phyloP scores from a whole-genome alignment of 176 grass and related monocot species.

The Zea luxurians region DNA sequence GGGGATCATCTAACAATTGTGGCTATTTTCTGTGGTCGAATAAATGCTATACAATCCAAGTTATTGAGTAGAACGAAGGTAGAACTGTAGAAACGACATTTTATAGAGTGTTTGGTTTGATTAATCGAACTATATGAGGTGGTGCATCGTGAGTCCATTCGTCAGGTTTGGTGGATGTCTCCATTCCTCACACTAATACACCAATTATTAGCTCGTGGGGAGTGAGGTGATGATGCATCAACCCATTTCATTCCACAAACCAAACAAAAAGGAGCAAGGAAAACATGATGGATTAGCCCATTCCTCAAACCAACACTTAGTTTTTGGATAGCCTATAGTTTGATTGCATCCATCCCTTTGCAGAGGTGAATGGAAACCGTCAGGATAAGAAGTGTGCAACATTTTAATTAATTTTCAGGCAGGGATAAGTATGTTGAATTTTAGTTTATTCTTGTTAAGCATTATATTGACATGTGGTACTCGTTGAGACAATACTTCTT shows the following conservation, averaged over 20 bases:
- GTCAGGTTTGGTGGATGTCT: background rate
- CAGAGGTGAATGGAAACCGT: background rate
- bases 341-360: slow-evolving; percentile 1
- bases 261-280: background rate
- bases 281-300: background rate
- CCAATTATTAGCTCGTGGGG: background rate
- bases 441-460: slow-evolving; percentile 4
- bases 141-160: background rate
- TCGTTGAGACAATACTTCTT: background rate
- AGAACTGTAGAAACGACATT: background rate
- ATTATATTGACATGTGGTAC: background rate
- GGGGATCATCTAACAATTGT: background rate
- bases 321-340: slow-evolving; percentile 1
- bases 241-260: background rate
- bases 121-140: background rate
- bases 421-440: background rate
- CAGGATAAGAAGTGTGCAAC: background rate
- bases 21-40: background rate
- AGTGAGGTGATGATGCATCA: background rate
- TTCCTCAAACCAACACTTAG: background rate
- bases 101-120: background rate
- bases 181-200: background rate
- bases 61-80: slow-evolving; percentile 9
- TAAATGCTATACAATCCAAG: slow-evolving; percentile 4
- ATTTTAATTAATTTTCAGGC: background rate